Evolutionary conservation across 441 rosid species (phyloP).

Genomic region (Corymbia citriodora): DNA sequence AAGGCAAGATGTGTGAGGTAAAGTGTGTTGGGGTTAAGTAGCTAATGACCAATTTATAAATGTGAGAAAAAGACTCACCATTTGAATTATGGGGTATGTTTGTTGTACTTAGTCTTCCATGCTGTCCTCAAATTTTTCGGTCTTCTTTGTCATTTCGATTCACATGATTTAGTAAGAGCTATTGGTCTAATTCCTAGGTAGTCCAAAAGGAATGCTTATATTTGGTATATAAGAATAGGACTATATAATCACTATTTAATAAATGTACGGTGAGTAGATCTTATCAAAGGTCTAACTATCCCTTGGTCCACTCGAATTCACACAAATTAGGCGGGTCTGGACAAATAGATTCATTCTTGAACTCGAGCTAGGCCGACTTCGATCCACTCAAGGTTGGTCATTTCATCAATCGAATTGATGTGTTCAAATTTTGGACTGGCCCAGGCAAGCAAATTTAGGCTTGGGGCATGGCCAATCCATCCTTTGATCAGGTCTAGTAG

Average conservation of each 20-base stretch:
- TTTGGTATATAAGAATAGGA: not conserved
- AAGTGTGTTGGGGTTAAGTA: not conserved
- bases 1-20: fast-evolving
- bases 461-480: not conserved
- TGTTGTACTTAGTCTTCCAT: not conserved
- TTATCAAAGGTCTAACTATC: no score
- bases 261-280: no score
- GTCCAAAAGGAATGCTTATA: not conserved
- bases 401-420: not conserved
- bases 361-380: not conserved
- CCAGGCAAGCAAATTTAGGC: not conserved
- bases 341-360: not conserved
- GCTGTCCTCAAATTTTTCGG: no score
- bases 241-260: no score
- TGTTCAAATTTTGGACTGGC: not conserved
- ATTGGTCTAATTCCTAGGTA: not conserved
- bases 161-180: not conserved
- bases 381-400: not conserved
- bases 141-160: not conserved
- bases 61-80: not conserved
- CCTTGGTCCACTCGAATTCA: not conserved
- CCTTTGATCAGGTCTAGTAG: not conserved
- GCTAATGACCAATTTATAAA: fast-evolving
- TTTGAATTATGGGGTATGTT: not conserved
- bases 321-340: not conserved